phyloP scores from a whole-genome alignment of 2,329 filamentous ascomycete genomes.

The Ustilaginoidea virens region DNA sequence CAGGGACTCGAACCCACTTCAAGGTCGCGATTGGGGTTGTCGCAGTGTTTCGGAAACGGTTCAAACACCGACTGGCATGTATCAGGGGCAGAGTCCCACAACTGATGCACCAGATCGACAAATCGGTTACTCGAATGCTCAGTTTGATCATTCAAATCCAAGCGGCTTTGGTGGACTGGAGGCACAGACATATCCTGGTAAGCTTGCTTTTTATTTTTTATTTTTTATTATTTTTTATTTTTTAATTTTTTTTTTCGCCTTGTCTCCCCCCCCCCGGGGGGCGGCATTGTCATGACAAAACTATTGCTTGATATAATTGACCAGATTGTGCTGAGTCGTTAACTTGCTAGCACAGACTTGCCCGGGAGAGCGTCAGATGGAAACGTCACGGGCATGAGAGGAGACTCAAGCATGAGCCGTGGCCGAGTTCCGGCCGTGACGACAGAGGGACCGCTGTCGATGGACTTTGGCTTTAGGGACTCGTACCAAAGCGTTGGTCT shows the following conservation, averaged over 20 bases:
- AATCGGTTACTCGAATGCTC: slow-evolving; percentile 6
- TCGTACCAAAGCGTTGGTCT: slow-evolving; percentile 20
- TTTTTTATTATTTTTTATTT: too few relatives aligned
- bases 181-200: slow-evolving; percentile 35
- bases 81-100: neutral
- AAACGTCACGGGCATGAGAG: slow-evolving; percentile 21
- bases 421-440: slow-evolving; percentile 36
- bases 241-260: too few relatives aligned
- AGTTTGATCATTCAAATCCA: slow-evolving; percentile 17
- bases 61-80: slow-evolving; percentile 1
- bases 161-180: slow-evolving; percentile 32
- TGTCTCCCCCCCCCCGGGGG: too few relatives aligned
- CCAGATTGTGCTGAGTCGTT: too few relatives aligned
- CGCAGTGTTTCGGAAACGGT: slow-evolving; percentile 1
- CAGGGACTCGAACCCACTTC: neutral
- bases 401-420: slow-evolving; percentile 24
- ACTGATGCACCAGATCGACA: slow-evolving; percentile 32
- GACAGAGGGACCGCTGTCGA: slow-evolving; percentile 26
- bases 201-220: too few relatives aligned
- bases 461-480: slow-evolving; percentile 20
- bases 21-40: slow-evolving; percentile 1
- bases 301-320: too few relatives aligned
- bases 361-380: slow-evolving; percentile 27
- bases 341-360: neutral
- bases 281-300: too few relatives aligned